Percentiles rank a stretch among this genome's conserved stretches.
Evolutionary conservation across 768 basidiomycete genomes (phyloP).

Genomic region (Tulasnella sp.): DNA sequence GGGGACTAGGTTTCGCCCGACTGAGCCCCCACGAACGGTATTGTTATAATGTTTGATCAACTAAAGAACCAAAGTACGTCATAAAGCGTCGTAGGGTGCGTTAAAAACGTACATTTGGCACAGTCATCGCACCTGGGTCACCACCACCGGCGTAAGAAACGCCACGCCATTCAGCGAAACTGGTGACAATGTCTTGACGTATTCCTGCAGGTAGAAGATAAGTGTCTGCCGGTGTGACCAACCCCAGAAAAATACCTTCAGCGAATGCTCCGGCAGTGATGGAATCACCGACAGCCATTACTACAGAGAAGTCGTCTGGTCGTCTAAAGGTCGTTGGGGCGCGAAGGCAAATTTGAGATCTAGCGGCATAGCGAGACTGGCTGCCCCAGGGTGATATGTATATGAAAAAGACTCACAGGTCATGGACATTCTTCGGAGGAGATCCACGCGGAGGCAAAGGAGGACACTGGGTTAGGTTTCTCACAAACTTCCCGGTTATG

Average conservation of each 20-base stretch:
- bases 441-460: neutral
- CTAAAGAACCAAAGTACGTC: neutral
- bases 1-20: constrained; percentile 16
- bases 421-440: constrained; percentile 5
- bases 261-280: constrained; percentile 28
- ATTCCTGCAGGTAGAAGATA: constrained; percentile 2
- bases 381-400: neutral
- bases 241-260: neutral
- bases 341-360: neutral
- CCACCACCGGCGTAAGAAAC: constrained; percentile 21
- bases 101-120: constrained; percentile 19
- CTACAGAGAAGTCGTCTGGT: constrained; percentile 27
- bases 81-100: neutral
- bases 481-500: neutral
- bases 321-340: constrained; percentile 16
- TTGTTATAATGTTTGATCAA: constrained; percentile 19
- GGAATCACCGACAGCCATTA: constrained; percentile 28
- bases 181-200: constrained; percentile 12
- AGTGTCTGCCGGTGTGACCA: neutral
- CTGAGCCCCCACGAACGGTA: constrained; percentile 10
- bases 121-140: constrained; percentile 20
- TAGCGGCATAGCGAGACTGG: neutral
- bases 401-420: constrained; percentile 2
- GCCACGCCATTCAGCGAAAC: constrained; percentile 21
- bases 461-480: constrained; percentile 12